Evolutionary conservation across 2,329 filamentous ascomycete species (phyloP).

Genomic region (Elsinoe ampelina): DNA sequence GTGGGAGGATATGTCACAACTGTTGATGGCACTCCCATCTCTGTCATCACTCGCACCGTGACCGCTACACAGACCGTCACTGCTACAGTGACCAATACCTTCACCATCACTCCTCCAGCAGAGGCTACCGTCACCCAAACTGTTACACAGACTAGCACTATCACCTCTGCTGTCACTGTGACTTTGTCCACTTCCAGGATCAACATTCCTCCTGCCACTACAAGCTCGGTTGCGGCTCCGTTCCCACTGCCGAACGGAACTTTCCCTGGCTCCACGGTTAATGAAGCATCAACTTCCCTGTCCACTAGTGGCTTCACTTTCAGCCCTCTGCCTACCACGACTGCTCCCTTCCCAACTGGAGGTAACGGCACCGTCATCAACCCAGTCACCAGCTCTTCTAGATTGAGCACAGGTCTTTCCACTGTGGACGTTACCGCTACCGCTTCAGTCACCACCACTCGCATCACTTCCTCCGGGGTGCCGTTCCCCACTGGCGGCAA

Average conservation of each 20-base stretch:
- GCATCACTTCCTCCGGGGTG: too few species aligned
- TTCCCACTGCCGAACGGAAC: background rate
- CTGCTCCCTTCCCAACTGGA: background rate
- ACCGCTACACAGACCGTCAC: slow-evolving; percentile 7
- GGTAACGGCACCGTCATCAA: background rate
- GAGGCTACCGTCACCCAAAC: slow-evolving; percentile 6
- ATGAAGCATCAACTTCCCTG: background rate
- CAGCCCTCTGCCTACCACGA: background rate
- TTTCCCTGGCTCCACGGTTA: background rate
- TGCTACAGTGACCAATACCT: slow-evolving; percentile 8
- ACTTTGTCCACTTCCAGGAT: background rate
- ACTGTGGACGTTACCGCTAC: background rate
- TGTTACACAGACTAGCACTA: slow-evolving; percentile 4
- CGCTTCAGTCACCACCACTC: background rate
- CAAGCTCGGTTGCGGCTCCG: background rate
- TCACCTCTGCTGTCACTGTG: slow-evolving; percentile 12
- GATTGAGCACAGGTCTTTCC: background rate
- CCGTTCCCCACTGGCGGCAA: background rate
- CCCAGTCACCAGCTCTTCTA: background rate
- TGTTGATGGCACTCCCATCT: background rate
- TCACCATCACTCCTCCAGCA: slow-evolving; percentile 5
- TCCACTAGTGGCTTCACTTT: background rate
- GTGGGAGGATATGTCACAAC: background rate
- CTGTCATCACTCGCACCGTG: slow-evolving; percentile 5
- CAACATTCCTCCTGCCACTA: slow-evolving; percentile 2